Evolutionary conservation across 2,329 filamentous ascomycete species (phyloP).

Genomic region (Talaromyces sp.): DNA sequence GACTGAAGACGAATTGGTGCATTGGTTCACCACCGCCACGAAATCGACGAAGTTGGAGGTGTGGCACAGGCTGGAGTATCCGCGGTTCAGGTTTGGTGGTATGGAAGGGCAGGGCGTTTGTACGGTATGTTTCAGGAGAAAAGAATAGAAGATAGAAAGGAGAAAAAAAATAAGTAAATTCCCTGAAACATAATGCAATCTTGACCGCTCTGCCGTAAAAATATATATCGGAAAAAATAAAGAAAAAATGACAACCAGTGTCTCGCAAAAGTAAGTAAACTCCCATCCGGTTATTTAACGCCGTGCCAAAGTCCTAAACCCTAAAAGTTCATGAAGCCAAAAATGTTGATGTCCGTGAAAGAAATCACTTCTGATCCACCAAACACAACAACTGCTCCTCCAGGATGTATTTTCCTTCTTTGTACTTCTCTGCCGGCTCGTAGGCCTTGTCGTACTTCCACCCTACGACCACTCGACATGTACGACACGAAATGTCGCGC

Average conservation of each 20-base stretch:
- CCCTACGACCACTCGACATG: constrained; percentile 88
- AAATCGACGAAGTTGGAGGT: constrained; percentile 51
- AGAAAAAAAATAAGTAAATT: neutral
- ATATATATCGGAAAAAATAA: neutral
- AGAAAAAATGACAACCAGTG: neutral
- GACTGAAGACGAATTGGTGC: constrained; percentile 80
- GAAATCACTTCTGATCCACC: constrained; percentile 17
- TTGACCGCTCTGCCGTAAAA: neutral
- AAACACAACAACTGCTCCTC: constrained; percentile 85
- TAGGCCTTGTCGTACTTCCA: constrained; percentile 99
- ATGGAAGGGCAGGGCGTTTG: constrained; percentile 20
- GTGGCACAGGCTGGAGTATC: constrained; percentile 71
- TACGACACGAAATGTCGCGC: constrained; percentile 83
- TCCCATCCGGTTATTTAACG: neutral
- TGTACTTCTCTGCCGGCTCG: constrained; percentile 90
- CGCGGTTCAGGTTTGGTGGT: constrained; percentile 56
- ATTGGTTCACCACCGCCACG: constrained; percentile 65
- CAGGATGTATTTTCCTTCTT: constrained; percentile 96
- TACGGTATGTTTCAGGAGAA: constrained; percentile 20
- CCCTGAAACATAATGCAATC: neutral
- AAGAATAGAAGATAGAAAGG: too few species aligned
- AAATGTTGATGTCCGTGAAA: neutral
- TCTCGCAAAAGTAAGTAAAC: neutral
- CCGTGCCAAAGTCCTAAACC: neutral
- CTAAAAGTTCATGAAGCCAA: neutral